Base-by-base conservation (phyloP, 2,329 filamentous ascomycete genomes). In the Ceratocystis cubensis region DNA sequence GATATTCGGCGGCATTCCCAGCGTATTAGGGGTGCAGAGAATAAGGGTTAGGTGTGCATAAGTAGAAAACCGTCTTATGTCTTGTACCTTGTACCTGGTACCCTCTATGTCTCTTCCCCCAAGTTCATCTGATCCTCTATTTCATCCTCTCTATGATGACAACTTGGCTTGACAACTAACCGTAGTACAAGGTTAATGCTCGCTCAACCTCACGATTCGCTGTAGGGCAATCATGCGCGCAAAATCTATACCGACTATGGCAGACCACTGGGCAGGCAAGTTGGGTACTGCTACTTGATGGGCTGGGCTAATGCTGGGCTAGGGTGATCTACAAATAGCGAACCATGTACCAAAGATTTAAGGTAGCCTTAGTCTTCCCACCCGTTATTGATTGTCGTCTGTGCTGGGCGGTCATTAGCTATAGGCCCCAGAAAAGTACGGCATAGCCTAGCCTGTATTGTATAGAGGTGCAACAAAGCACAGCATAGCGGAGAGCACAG, bases 291-390 rank as follows among this genome's bases (percentile, higher is more conserved):
- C 37, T 41, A 41, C 37, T 41, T 41, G 37, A 41, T 41, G 10
- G 37, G 10, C 37, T 41, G 37, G 37, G n/a, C 46, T 25, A 10
- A 8, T 20, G 20, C 20, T 50, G 8, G 48, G 48, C n/a, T 3
- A 50, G 48, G 48, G 25, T 10, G 48, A 50, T 50, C 48, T 50
- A 50, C 20, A 41, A 15, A 15, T 15, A 50, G 48, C 48, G 5
- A n/a, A 22, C 48, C 20, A 20, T 50, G 48, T 50, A 50, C 48
- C 48, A 50, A 8, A 50, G 48, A 25, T 50, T 50, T 13, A 25
- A 50, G 48, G 48, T 50, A 50, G 48, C 46, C n/a, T 50, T 50
- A 22, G 46, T 20, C 46, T 50, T 50, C 46, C 46, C 46, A 50
- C 20, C 46, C 46, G 22, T 5, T 50, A 13, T 13, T 41, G 1